Base-by-base conservation (phyloP, 805 yeast genomes). In the Suhomyces prunicola region DNA sequence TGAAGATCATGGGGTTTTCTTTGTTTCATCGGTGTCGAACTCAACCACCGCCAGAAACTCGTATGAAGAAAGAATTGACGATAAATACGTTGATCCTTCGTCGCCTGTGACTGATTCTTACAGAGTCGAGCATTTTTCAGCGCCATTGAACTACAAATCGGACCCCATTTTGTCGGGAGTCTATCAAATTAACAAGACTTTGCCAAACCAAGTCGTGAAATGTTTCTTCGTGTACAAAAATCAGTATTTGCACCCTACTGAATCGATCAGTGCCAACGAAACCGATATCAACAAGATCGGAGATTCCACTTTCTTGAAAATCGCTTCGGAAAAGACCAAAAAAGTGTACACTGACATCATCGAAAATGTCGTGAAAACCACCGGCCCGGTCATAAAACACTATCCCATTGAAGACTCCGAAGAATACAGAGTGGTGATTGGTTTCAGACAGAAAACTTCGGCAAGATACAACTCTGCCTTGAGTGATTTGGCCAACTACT, bases 311-410 rank as follows among this genome's bases (percentile, higher is more conserved):
- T 92, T 93, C 73, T 77, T 82, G 67, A 83, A 84, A 56, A 88
- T 88, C 60, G 90, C 94, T 45, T 82, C 96, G 4, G 74, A 73
- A 22, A 90, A 89, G 69, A 93, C 97, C 47, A 90, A 89, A 70
- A 71, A 76, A 53, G 75, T 91, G 47, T 93, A 93, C 70, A 81
- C 87, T 49, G 84, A 83, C 47, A 80, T 93, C 53, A 84, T 92
- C 66, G 69, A 76, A 47, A 82, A 85, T 62, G 91, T 86, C n/a
- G 77, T 80, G 52, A 73, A 75, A 55, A 84, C 93, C 56, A 86
- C 90, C 49, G 98, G 98, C 53, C 97, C 98, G 17, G 96, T 91
- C 26, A 90, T 94, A 64, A 92, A 87, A 71, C 89, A 90, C 65
- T 86, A 85, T 62, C 86, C 93, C 54, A 78, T 89, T 52, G 90